Evolutionary conservation across 129 eudicot genomes (phyloP).

Genomic region (Flaveria trinervia): DNA sequence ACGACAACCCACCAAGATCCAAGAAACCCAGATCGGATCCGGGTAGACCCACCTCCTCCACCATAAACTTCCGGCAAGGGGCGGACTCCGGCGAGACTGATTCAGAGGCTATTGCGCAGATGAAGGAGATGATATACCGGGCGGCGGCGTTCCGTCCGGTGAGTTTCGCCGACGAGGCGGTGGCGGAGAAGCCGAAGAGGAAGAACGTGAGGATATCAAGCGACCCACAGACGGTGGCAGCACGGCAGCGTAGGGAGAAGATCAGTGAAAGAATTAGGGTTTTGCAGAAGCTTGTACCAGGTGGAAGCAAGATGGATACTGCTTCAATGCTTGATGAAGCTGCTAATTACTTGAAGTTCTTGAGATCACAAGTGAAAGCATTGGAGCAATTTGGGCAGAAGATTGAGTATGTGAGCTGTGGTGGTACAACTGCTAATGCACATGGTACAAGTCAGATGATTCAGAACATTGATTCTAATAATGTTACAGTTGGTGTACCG

Average conservation of each 20-base stretch:
- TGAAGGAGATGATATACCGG: constrained; percentile 92
- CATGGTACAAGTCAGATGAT: constrained; percentile 22
- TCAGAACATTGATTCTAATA: constrained; percentile 24
- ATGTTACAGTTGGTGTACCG: constrained; percentile 36
- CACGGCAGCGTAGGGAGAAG: constrained; percentile 86
- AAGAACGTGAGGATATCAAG: constrained; percentile 77
- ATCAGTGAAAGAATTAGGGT: constrained; percentile 86
- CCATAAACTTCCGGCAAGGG: constrained; percentile 66
- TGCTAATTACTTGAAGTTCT: constrained; percentile 83
- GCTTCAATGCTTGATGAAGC: constrained; percentile 99
- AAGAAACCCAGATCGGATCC: constrained; percentile 48
- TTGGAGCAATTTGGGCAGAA: constrained; percentile 63
- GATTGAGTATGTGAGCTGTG: constrained; percentile 25
- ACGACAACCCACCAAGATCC: constrained; percentile 27
- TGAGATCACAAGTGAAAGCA: constrained; percentile 81
- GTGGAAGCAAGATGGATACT: constrained; percentile 95
- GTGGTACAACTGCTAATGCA: constrained; percentile 17
- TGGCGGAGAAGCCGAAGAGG: constrained; percentile 70
- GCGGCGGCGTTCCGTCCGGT: constrained; percentile 97
- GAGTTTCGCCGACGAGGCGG: constrained; percentile 53
- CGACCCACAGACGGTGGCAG: constrained; percentile 96
- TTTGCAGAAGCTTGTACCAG: constrained; percentile 85
- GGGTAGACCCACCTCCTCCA: constrained; percentile 52
- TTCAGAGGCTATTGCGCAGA: constrained; percentile 90
- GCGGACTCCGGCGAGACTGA: constrained; percentile 64